These are phyloP conservation scores for Suillus tomentosus DNA, from an alignment of 768 basidiomycete species.

Conservation along the genomic window DNA sequence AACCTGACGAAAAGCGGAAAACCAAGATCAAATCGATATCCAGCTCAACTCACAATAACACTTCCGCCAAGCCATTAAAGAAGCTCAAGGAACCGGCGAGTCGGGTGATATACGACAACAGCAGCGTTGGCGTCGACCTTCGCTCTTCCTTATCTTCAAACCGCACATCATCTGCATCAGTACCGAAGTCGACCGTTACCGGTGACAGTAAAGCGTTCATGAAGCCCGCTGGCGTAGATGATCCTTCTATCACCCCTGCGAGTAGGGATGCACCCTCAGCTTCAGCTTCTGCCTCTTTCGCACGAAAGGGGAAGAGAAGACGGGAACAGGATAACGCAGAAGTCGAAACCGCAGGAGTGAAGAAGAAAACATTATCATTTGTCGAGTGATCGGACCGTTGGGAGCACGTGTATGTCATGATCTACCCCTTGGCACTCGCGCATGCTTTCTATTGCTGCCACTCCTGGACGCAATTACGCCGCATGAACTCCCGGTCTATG, in stretches of 20 bases:
- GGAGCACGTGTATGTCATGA: slow-evolving; percentile 27
- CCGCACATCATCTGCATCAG: slow-evolving; percentile 11
- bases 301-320: slow-evolving; percentile 22
- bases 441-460: not conserved
- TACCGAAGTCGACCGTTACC: slow-evolving; percentile 11
- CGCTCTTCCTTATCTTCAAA: slow-evolving; percentile 30
- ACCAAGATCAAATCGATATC: slow-evolving; percentile 20
- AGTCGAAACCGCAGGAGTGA: slow-evolving; percentile 21
- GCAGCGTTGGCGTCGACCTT: slow-evolving; percentile 53
- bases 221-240: slow-evolving; percentile 61
- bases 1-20: slow-evolving; percentile 8
- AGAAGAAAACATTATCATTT: slow-evolving; percentile 23
- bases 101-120: slow-evolving; percentile 44
- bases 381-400: slow-evolving; percentile 28
- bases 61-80: slow-evolving; percentile 2
- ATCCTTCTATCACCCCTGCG: slow-evolving; percentile 32
- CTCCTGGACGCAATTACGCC: not conserved
- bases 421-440: slow-evolving; percentile 19
- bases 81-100: slow-evolving; percentile 4
- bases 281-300: not conserved
- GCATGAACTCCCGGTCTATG: not conserved
- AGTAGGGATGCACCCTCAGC: slow-evolving; percentile 5
- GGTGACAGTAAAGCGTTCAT: slow-evolving; percentile 36
- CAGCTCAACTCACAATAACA: slow-evolving; percentile 20
- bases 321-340: slow-evolving; percentile 28